Evolutionary conservation across 176 grass and related monocot genomes (phyloP).

Genomic region (Oryza australiensis): DNA sequence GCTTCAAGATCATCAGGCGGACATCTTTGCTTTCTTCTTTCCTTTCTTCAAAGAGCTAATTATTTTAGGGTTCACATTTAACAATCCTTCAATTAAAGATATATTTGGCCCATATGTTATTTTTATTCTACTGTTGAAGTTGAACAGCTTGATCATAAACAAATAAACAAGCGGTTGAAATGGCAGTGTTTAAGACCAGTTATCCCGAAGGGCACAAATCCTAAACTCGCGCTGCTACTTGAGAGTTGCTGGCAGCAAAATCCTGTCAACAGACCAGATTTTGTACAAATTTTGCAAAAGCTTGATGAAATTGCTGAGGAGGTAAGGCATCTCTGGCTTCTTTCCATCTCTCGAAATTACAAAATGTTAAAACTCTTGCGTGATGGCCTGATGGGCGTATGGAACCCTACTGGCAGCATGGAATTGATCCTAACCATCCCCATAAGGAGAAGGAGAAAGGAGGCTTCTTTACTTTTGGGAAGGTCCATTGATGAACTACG

Average conservation of each 20-base stretch:
- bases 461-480: slow-evolving; percentile 29
- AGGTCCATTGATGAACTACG: background rate
- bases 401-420: background rate
- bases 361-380: background rate
- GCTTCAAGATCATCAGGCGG: background rate
- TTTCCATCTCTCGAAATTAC: background rate
- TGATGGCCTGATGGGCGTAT: background rate
- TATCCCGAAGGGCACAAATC: slow-evolving; percentile 57
- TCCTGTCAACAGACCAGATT: slow-evolving; percentile 56
- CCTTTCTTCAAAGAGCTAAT: background rate
- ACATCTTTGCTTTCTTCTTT: background rate
- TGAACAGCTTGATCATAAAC: background rate
- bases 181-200: slow-evolving; percentile 58
- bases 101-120: background rate
- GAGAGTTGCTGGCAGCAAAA: slow-evolving; percentile 79
- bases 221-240: slow-evolving; percentile 51
- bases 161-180: background rate
- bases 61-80: background rate
- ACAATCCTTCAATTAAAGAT: too few relatives aligned
- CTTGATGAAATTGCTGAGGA: slow-evolving; percentile 56
- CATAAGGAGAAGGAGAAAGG: slow-evolving; percentile 31
- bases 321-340: slow-evolving; percentile 34
- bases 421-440: slow-evolving; percentile 23
- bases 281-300: slow-evolving; percentile 52
- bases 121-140: background rate